These are phyloP conservation scores for Suillus clintonianus DNA, from an alignment of 768 basidiomycete species.

Conservation along the genomic window DNA sequence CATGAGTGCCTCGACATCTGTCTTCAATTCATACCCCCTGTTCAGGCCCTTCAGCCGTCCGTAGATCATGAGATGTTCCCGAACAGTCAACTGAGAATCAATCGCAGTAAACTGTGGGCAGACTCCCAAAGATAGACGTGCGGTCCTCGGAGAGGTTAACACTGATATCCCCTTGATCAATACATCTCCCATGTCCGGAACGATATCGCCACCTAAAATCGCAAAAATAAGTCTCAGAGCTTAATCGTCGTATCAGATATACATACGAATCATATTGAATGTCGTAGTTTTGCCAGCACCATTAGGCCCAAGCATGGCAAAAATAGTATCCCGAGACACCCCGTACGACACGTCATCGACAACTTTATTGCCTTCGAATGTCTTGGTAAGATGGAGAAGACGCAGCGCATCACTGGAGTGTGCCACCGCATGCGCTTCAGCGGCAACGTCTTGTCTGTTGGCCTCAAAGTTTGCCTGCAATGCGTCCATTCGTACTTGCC, in stretches of 20 bases:
- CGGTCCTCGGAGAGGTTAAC: constrained; percentile 59
- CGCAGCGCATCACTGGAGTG: constrained; percentile 58
- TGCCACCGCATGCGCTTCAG: constrained; percentile 51
- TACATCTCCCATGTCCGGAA: constrained; percentile 70
- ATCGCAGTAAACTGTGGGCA: constrained; percentile 88
- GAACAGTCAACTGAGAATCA: constrained; percentile 73
- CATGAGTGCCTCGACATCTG: constrained; percentile 60
- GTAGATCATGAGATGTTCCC: constrained; percentile 73
- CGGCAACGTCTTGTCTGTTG: constrained; percentile 52
- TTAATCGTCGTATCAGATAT: neutral
- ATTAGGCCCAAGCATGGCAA: constrained; percentile 78
- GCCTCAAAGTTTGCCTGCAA: constrained; percentile 14
- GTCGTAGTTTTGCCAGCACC: constrained; percentile 85
- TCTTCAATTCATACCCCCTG: constrained; percentile 47
- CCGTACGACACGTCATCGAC: constrained; percentile 77
- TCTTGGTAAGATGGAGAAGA: constrained; percentile 63
- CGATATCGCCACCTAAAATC: constrained; percentile 59
- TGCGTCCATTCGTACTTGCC: constrained; percentile 11
- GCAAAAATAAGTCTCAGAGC: neutral
- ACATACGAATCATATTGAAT: constrained; percentile 77
- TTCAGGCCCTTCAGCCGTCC: constrained; percentile 71
- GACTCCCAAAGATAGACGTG: constrained; percentile 72
- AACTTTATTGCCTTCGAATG: constrained; percentile 55
- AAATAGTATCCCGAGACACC: constrained; percentile 61
- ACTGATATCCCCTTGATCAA: constrained; percentile 68